Evolutionary conservation across 495 filamentous ascomycete genomes (phyloP), one percentile per base, ranked within the genome.

Genomic region (Lichenothelia convexa): DNA sequence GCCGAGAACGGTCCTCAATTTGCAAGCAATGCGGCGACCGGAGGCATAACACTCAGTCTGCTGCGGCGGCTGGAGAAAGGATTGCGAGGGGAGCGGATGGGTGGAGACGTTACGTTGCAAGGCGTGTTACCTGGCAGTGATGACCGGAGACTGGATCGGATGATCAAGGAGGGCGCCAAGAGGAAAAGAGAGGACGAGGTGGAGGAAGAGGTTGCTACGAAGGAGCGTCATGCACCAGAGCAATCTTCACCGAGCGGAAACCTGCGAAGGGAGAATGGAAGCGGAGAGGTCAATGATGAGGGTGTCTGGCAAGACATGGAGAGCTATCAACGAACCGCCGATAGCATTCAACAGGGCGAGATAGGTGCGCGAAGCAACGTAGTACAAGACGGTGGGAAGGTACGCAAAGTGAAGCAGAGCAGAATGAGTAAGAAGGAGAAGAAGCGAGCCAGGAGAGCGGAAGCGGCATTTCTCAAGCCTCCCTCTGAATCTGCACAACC

Each of bases 1-100:
- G 68, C 61, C 32, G 63, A 73, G 39, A 58, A 64, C 27, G 77
- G 75, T 3, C 70, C 72, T 19, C 54, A 32, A 18, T 57, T 47
- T 44, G 21, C 65, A 30, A 61, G 66, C 15, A 57, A 60, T 34
- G 64, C 65, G 8, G 70, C 70, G 29, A 63, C 17, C 3, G 59
- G 59, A 41, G 58, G 70, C 18, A 47, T 80, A 12, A 65, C 67
- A 15, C 54, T 82, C 30, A 71, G 77, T 49, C 74, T 77, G 45
- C 50, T 82, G 33, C 62, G 68, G 48, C 67, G 77, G 16, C 68
- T 80, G 7, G 69, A 76, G 49, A 70, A 69, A 0, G 77, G 76
- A 12, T 53, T 78, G 13, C 55, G 64, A 0, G 74, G 74, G 4
- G 70, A 77, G 47, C 57, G 62, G 17, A 43, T 75, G 21, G 67